These are phyloP conservation scores for Phaeoacremonium minimum DNA, from an alignment of 2,329 filamentous ascomycete genomes.

Conservation along the genomic window DNA sequence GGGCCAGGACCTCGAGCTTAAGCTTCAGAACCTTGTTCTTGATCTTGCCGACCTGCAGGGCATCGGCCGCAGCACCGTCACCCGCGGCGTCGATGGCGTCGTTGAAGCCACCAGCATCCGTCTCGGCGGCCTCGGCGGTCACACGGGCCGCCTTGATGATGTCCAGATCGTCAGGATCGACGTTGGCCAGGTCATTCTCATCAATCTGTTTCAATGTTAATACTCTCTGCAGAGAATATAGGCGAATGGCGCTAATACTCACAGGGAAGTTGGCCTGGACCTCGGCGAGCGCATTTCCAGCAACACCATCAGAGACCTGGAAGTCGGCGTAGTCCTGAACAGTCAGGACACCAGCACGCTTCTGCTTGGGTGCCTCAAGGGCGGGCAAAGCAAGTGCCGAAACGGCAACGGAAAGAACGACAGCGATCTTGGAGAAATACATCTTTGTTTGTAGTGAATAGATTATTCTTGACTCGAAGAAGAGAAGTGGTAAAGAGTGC, in stretches of 20 bases:
- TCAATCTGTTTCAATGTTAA: slow-evolving; percentile 28
- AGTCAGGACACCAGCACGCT: slow-evolving; percentile 23
- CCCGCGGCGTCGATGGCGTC: slow-evolving; percentile 43
- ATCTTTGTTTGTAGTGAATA: slow-evolving; percentile 20
- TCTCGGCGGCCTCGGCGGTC: slow-evolving; percentile 51
- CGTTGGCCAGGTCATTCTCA: slow-evolving; percentile 35
- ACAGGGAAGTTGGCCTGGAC: slow-evolving; percentile 51
- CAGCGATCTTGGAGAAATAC: slow-evolving; percentile 29
- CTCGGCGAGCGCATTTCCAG: slow-evolving; percentile 48
- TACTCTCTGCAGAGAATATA: neutral
- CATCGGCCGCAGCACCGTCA: slow-evolving; percentile 31
- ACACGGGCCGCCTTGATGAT: slow-evolving; percentile 45
- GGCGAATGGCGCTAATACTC: slow-evolving; percentile 9
- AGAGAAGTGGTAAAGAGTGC: neutral
- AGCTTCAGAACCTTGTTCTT: slow-evolving; percentile 44
- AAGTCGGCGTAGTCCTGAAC: slow-evolving; percentile 31
- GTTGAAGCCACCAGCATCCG: slow-evolving; percentile 45
- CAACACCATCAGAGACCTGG: slow-evolving; percentile 44
- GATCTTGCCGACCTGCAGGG: slow-evolving; percentile 29
- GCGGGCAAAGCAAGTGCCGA: slow-evolving; percentile 27
- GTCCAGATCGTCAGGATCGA: slow-evolving; percentile 40
- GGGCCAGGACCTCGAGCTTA: slow-evolving; percentile 43
- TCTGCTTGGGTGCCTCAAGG: slow-evolving; percentile 10
- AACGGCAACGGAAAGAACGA: slow-evolving; percentile 29
- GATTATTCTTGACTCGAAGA: slow-evolving; percentile 3